Conservation (phyloP, 495 filamentous ascomycete genomes). For the Neurospora discreta region DNA sequence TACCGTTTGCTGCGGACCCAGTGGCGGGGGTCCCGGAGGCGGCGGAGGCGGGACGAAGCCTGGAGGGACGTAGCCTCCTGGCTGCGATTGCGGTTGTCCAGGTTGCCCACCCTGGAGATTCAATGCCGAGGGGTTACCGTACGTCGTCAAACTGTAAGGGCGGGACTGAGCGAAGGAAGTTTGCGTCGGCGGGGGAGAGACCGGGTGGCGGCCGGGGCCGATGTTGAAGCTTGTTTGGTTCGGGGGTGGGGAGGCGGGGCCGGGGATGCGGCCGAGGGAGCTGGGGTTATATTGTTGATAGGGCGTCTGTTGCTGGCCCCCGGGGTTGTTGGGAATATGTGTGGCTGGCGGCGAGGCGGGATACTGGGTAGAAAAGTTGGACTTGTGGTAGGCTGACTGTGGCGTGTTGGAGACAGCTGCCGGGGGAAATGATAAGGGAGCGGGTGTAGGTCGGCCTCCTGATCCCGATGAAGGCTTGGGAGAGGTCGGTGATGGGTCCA, state of each 20-base stretch:
- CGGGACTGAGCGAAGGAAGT: constrained; percentile 27
- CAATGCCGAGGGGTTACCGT: constrained; percentile 32
- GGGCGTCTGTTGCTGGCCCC: constrained; percentile 23
- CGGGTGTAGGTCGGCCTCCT: constrained; percentile 30
- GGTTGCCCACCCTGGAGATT: constrained; percentile 9
- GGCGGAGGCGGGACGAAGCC: constrained; percentile 90
- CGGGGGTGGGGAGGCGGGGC: constrained; percentile 36
- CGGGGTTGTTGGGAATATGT: constrained; percentile 24
- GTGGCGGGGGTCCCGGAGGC: constrained; percentile 68
- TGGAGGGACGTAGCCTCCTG: constrained; percentile 45
- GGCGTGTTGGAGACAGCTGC: constrained; percentile 11
- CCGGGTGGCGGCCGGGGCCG: constrained; percentile 29
- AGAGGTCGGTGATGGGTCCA: constrained; percentile 46
- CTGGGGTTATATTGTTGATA: constrained; percentile 37
- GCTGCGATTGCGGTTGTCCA: constrained; percentile 18
- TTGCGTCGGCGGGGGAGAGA: constrained; percentile 44
- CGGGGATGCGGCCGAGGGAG: constrained; percentile 36
- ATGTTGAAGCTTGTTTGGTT: constrained; percentile 36
- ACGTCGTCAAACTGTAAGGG: constrained; percentile 25
- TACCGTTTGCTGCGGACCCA: constrained; percentile 56
- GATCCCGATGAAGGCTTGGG: constrained; percentile 21
- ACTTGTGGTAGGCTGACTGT: constrained; percentile 34
- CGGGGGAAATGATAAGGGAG: constrained; percentile 24
- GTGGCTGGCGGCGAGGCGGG: constrained; percentile 39
- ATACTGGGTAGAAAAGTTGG: constrained; percentile 38